These are phyloP conservation scores for Fusarium marasasianum DNA, from an alignment of 2,329 filamentous ascomycete species.

Conservation along the genomic window DNA sequence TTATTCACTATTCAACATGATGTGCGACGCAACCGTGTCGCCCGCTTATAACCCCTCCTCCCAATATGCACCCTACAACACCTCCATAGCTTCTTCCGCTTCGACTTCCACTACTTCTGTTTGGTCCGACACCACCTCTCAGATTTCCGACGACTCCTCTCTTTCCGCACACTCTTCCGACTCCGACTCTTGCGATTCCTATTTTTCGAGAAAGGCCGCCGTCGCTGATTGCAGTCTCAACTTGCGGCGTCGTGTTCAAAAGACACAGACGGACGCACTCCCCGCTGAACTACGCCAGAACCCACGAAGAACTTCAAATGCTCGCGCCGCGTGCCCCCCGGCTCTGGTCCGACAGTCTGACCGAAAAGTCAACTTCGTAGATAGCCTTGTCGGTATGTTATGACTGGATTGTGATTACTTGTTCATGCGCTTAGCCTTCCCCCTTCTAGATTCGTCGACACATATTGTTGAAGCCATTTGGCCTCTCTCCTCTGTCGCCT, in stretches of 20 bases:
- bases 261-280: slow-evolving; percentile 56
- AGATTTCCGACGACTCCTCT: slow-evolving; percentile 75
- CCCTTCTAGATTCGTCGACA: slow-evolving; percentile 84
- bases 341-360: slow-evolving; percentile 86
- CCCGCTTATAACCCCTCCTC: slow-evolving; percentile 58
- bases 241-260: slow-evolving; percentile 36
- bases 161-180: slow-evolving; percentile 69
- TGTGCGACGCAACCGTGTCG: slow-evolving; percentile 62
- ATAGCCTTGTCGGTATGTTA: slow-evolving; percentile 95
- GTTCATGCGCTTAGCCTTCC: slow-evolving; percentile 48
- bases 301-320: slow-evolving; percentile 65
- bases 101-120: slow-evolving; percentile 81
- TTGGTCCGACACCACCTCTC: slow-evolving; percentile 78
- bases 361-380: slow-evolving; percentile 94
- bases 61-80: slow-evolving; percentile 70
- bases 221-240: slow-evolving; percentile 37
- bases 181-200: slow-evolving; percentile 58
- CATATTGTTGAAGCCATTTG: slow-evolving; percentile 98
- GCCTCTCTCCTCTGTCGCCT: slow-evolving; percentile 86
- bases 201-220: slow-evolving; percentile 44
- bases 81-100: slow-evolving; percentile 77
- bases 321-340: slow-evolving; percentile 72
- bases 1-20: slow-evolving; percentile 63
- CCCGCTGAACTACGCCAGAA: slow-evolving; percentile 72
- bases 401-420: slow-evolving; percentile 35